phyloP scores from a whole-genome alignment of 129 eudicot genomes.

The Apium graveolens region DNA sequence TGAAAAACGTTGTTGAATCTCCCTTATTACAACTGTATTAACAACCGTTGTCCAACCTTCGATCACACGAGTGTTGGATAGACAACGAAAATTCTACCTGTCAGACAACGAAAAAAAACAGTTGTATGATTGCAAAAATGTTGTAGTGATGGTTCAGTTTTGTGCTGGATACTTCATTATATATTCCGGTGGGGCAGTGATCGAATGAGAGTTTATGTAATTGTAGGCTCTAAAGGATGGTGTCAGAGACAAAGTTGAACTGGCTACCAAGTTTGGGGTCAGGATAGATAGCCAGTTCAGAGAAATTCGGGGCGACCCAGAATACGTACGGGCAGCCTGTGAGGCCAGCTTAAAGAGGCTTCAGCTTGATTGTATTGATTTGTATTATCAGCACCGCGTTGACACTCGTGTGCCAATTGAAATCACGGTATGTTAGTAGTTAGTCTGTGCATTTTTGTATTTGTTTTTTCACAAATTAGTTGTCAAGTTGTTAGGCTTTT shows the following conservation, averaged over 20 bases:
- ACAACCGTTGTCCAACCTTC: no score
- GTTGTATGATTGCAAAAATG: no score
- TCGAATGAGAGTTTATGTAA: background rate
- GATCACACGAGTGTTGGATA: no score
- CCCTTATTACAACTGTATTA: no score
- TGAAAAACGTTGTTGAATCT: no score
- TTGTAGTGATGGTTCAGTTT: background rate
- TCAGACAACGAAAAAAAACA: no score
- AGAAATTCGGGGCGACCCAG: constrained; percentile 31
- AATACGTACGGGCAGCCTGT: constrained; percentile 27
- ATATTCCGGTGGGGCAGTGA: background rate
- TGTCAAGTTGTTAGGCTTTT: background rate
- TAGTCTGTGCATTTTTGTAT: background rate
- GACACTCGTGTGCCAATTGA: constrained; percentile 57
- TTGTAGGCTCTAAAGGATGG: constrained; percentile 41
- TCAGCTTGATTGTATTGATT: constrained; percentile 44
- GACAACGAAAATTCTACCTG: no score
- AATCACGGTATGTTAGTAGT: constrained; percentile 55
- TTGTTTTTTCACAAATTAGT: background rate
- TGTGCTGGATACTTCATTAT: background rate
- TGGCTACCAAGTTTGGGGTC: constrained; percentile 45
- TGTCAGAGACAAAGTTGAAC: constrained; percentile 30
- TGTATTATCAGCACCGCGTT: constrained; percentile 49
- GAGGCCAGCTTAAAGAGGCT: constrained; percentile 57
- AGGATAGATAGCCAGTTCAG: background rate